Conservation (phyloP, 179 eudicot species). For the Carnegiea gigantea region DNA sequence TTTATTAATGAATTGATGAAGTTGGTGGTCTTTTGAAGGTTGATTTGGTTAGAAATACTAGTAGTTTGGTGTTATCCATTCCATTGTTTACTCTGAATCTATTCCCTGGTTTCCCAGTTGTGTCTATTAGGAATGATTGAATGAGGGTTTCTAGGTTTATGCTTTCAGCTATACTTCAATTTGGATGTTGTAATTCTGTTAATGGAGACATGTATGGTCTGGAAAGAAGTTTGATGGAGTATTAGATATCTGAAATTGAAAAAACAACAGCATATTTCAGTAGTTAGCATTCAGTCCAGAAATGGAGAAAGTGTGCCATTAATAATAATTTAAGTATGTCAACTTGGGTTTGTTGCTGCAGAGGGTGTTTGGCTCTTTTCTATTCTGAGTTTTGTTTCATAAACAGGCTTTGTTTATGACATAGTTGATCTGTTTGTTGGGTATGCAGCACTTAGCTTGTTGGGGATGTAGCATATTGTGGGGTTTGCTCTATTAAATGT, state of each 20-base stretch:
- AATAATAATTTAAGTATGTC: not conserved
- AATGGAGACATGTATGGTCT: not conserved
- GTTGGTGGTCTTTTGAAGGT: not conserved
- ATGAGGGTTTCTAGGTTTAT: no score
- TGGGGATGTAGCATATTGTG: not conserved
- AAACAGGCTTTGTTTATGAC: not conserved
- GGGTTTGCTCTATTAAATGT: not conserved
- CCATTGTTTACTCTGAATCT: not conserved
- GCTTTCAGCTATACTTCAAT: not conserved
- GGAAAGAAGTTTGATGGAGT: not conserved
- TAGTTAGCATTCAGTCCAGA: not conserved
- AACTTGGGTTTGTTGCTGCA: not conserved
- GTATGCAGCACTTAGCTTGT: not conserved
- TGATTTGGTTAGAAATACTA: not conserved
- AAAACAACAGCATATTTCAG: not conserved
- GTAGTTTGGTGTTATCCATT: not conserved
- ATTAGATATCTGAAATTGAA: not conserved
- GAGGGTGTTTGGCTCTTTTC: not conserved
- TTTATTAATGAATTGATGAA: not conserved
- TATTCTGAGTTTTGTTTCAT: not conserved
- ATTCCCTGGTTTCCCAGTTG: not conserved
- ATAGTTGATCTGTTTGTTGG: slow-evolving; percentile 1
- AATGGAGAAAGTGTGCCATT: not conserved
- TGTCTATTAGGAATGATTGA: not conserved
- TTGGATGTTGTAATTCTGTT: not conserved